phyloP scores from a whole-genome alignment of 371 early-diverging fungal genomes.

The Paraphysoderma sedebokerense region DNA sequence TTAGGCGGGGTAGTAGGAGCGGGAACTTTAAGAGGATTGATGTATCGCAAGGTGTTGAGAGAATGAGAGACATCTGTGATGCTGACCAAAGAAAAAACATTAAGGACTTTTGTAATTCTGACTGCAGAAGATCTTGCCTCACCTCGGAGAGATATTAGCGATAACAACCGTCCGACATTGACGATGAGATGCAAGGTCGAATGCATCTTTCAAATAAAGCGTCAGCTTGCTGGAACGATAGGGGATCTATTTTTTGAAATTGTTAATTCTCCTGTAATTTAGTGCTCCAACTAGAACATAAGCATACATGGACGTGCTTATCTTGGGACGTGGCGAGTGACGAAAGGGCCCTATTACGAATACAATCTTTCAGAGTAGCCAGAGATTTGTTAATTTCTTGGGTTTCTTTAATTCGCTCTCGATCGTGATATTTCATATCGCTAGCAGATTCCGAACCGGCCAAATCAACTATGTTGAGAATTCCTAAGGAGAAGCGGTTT shows the following conservation, averaged over 20 bases:
- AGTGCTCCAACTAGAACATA: not conserved
- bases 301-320: conserved; percentile 6
- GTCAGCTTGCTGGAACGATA: conserved; percentile 21
- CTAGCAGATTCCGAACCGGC: conserved; percentile 19
- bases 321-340: not conserved
- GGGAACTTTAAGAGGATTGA: not conserved
- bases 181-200: conserved; percentile 11
- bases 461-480: conserved; percentile 20
- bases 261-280: not conserved
- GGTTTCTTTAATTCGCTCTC: conserved; percentile 17
- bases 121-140: too few relatives aligned
- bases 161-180: conserved; percentile 18
- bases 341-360: conserved; percentile 14
- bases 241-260: conserved; percentile 13
- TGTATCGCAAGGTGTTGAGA: not conserved
- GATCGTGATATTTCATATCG: conserved; percentile 15
- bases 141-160: conserved; percentile 17
- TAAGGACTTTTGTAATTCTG: too few relatives aligned
- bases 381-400: conserved; percentile 22
- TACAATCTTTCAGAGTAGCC: conserved; percentile 23
- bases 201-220: conserved; percentile 18
- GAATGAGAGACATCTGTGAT: too few relatives aligned
- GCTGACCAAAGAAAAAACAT: too few relatives aligned
- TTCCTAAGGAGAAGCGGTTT: not conserved
- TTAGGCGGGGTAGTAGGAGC: too few relatives aligned